Percentiles rank a stretch among this genome's conserved stretches.
These are phyloP conservation scores for Nigrospora osmanthi DNA, from an alignment of 2,329 filamentous ascomycete species.

Conservation along the genomic window DNA sequence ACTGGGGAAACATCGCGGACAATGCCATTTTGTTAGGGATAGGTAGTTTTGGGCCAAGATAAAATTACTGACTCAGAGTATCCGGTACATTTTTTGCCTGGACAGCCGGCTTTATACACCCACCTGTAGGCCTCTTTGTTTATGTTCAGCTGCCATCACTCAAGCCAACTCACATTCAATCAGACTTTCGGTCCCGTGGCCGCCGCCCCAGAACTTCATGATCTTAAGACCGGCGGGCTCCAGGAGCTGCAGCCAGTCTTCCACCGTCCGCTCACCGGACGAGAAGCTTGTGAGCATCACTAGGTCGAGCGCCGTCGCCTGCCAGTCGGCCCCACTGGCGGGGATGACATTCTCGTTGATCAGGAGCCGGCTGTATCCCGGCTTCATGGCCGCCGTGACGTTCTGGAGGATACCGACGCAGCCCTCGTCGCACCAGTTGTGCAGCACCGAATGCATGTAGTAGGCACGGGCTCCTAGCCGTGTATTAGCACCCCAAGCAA, in stretches of 20 bases:
- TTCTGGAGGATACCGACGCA: slow-evolving; percentile 16
- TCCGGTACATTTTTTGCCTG: too few relatives aligned
- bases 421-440: slow-evolving; percentile 27
- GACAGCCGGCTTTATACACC: too few relatives aligned
- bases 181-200: slow-evolving; percentile 25
- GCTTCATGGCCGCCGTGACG: slow-evolving; percentile 6
- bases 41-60: too few relatives aligned
- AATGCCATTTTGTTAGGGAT: too few relatives aligned
- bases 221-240: slow-evolving; percentile 25
- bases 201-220: slow-evolving; percentile 21
- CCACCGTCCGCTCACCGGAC: slow-evolving; percentile 24
- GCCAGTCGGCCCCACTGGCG: slow-evolving; percentile 20
- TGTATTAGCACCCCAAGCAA: not conserved
- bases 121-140: too few relatives aligned
- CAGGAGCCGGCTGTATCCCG: not conserved
- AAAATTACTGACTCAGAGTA: too few relatives aligned
- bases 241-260: slow-evolving; percentile 24
- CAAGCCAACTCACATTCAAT: slow-evolving; percentile 22
- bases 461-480: slow-evolving; percentile 20
- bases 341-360: slow-evolving; percentile 13
- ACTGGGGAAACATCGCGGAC: too few relatives aligned
- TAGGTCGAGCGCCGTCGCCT: slow-evolving; percentile 26
- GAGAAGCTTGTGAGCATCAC: slow-evolving; percentile 24
- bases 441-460: slow-evolving; percentile 27
- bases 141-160: not conserved